phyloP scores from a whole-genome alignment of 108 stramenopile genomes.

The Fistulifera pelliculosa region DNA sequence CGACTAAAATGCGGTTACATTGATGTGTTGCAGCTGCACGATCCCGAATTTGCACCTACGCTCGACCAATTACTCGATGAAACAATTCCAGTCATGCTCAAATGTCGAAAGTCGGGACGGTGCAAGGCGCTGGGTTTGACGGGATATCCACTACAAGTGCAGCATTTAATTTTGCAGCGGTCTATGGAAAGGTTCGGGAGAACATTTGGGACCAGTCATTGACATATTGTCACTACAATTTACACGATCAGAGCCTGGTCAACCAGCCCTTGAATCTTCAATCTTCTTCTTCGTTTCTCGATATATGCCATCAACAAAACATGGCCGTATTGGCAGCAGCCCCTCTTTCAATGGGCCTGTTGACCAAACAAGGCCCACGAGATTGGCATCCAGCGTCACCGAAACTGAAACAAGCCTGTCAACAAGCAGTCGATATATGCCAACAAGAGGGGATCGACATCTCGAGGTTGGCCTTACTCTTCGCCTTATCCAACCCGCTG shows the following conservation, averaged over 20 bases:
- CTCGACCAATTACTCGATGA: constrained; percentile 48
- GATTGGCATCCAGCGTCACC: constrained; percentile 77
- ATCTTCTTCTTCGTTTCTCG: no score
- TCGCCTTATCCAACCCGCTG: constrained; percentile 42
- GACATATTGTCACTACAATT: constrained; percentile 80
- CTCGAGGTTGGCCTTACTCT: constrained; percentile 51
- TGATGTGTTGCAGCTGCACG: constrained; percentile 86
- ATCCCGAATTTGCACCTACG: constrained; percentile 82
- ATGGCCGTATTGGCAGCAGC: constrained; percentile 70
- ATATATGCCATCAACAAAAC: constrained; percentile 26
- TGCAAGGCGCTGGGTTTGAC: constrained; percentile 76
- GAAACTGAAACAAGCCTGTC: constrained; percentile 57
- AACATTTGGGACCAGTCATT: constrained; percentile 72
- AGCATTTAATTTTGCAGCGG: constrained; percentile 61
- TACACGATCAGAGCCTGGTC: constrained; percentile 64
- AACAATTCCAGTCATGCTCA: constrained; percentile 67
- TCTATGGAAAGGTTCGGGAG: constrained; percentile 26
- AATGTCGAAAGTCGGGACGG: constrained; percentile 56
- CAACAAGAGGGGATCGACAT: constrained; percentile 33
- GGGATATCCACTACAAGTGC: constrained; percentile 84
- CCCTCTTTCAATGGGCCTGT: constrained; percentile 83
- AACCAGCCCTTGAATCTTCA: constrained; percentile 8
- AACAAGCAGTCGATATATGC: constrained; percentile 41
- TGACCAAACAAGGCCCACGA: constrained; percentile 47
- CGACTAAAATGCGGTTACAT: constrained; percentile 71